Base-by-base conservation (phyloP, 2,329 filamentous ascomycete genomes). In the Cercospora sesami region DNA sequence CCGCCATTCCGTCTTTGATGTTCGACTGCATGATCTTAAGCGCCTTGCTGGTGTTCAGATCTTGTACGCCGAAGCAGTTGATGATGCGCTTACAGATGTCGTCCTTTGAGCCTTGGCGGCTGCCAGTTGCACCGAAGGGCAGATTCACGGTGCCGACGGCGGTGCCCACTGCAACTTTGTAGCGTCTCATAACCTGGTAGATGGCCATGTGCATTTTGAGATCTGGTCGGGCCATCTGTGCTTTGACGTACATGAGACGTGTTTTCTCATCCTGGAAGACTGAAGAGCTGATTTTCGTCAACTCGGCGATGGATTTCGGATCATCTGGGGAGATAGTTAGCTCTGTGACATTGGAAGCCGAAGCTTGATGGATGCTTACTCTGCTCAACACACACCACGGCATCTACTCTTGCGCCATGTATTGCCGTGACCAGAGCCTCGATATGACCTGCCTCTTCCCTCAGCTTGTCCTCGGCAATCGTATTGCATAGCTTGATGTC, bases 121-220 rank as follows among this genome's bases (percentile, higher is more conserved):
- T 67, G 60, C 69, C 70, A 28, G 73, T 68, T n/a, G 71, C 59
- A 45, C 71, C 72, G 18, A 66, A 48, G 23, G 70, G 63, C 9
- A 69, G 65, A 53, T 68, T 73, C 14, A 65, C 51, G 26, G 68
- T 30, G 31, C 69, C 70, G 12, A 68, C 71, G 12, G 77, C 75
- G 7, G 72, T 75, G 12, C 74, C 70, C 64, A 78, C 65, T 31
- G 75, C 71, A 33, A 73, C 69, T 45, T 71, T 75, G 63, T 76
- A 77, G 18, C 76, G 72, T 23, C 75, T 72, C 73, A 77, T 77
- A 53, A 75, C 73, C 72, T 79, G 76, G 71, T 70, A 73, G 45
- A 78, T 69, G 28, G 77, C 77, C 58, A 76, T 69, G 66, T 79
- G 76, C 71, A 79, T 73, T 68, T 79, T 79, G 60, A 78, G 75